A percentile compares a stretch with the other conserved stretches of the same genome.
These are phyloP conservation scores for Scheffersomyces segobiensis DNA, from an alignment of 1,139 yeast species.

Conservation along the genomic window DNA sequence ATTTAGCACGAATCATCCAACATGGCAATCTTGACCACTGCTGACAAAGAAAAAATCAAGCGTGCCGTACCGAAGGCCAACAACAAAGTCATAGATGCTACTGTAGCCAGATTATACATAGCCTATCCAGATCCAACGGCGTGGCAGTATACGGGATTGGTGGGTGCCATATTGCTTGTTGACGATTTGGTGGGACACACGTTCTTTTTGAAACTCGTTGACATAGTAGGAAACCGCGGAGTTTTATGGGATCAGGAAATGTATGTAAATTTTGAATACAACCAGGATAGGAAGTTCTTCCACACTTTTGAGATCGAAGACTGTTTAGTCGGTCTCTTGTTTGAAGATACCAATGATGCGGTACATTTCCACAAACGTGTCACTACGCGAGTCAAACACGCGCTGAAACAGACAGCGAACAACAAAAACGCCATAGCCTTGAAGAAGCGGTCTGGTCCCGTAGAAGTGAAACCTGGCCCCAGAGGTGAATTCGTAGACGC, in stretches of 20 bases:
- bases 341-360: conserved; percentile 90
- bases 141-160: conserved; percentile 87
- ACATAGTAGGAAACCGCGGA: conserved; percentile 77
- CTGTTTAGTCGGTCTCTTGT: conserved; percentile 82
- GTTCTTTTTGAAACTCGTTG: conserved; percentile 85
- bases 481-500: conserved; percentile 61
- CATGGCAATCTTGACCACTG: conserved; percentile 64
- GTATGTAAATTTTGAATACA: conserved; percentile 81
- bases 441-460: conserved; percentile 49
- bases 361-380: conserved; percentile 80
- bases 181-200: conserved; percentile 96
- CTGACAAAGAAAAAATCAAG: conserved; percentile 85
- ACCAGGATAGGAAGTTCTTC: conserved; percentile 92
- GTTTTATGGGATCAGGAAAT: conserved; percentile 97
- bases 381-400: conserved; percentile 74
- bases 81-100: conserved; percentile 86
- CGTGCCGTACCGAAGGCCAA: conserved; percentile 85
- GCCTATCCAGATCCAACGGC: conserved; percentile 81
- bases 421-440: conserved; percentile 87
- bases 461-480: conserved; percentile 58
- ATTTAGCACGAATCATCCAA: not conserved
- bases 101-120: conserved; percentile 84
- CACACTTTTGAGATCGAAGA: conserved; percentile 94
- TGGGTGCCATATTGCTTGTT: conserved; percentile 84
- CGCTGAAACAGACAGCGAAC: conserved; percentile 78